phyloP scores from a whole-genome alignment of 1,139 yeast species.

The Meyerozyma smithsonii region DNA sequence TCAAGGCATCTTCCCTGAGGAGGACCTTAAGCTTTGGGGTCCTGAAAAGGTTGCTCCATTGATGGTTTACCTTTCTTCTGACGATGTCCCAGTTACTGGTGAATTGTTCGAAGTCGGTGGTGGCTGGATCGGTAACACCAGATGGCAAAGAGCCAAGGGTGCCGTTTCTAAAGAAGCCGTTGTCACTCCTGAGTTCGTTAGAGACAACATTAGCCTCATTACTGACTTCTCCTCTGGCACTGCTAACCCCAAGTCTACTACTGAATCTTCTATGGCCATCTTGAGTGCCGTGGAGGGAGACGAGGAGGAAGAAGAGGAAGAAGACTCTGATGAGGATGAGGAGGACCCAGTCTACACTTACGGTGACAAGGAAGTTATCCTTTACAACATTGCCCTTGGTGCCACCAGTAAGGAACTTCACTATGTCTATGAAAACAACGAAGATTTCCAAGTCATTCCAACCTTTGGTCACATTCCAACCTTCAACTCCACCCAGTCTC shows the following conservation, averaged over 20 bases:
- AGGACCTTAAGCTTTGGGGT: slow-evolving; percentile 75
- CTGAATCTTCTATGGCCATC: slow-evolving; percentile 78
- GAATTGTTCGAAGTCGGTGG: slow-evolving; percentile 61
- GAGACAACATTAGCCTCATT: slow-evolving; percentile 62
- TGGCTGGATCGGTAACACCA: slow-evolving; percentile 92
- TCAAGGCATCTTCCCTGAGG: slow-evolving; percentile 70
- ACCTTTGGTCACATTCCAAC: slow-evolving; percentile 86
- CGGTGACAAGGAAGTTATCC: slow-evolving; percentile 67
- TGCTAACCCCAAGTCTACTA: slow-evolving; percentile 57
- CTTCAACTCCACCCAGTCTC: slow-evolving; percentile 48
- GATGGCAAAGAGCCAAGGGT: slow-evolving; percentile 94
- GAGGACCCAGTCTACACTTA: slow-evolving; percentile 44
- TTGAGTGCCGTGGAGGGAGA: slow-evolving; percentile 59
- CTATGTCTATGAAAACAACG: slow-evolving; percentile 73
- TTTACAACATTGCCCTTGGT: slow-evolving; percentile 89
- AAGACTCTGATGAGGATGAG: slow-evolving; percentile 48
- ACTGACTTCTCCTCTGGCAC: slow-evolving; percentile 60
- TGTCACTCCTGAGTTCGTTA: slow-evolving; percentile 66
- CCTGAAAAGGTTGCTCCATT: slow-evolving; percentile 92
- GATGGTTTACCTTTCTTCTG: slow-evolving; percentile 71
- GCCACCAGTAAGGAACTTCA: slow-evolving; percentile 74
- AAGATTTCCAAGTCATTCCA: slow-evolving; percentile 85
- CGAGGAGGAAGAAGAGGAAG: slow-evolving; percentile 45
- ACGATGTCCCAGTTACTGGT: slow-evolving; percentile 66
- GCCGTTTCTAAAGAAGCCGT: slow-evolving; percentile 53